Evolutionary conservation across 129 eudicot genomes (phyloP).

Genomic region (Flaveria brownii): DNA sequence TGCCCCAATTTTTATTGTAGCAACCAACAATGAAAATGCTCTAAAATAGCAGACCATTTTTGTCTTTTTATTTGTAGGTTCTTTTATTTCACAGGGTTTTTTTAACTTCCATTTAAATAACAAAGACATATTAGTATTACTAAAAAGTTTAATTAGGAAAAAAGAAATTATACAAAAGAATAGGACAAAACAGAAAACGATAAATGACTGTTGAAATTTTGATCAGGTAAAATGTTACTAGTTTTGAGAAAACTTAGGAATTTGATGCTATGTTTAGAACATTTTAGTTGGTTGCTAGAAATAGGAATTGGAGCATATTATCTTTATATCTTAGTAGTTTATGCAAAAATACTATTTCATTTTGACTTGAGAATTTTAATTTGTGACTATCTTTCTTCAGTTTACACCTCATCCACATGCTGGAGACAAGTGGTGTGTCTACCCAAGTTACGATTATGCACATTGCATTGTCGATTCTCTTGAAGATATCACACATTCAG

Average conservation of each 20-base stretch:
- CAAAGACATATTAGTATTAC: not conserved
- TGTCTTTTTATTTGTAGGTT: no score
- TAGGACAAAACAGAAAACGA: not conserved
- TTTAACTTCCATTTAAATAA: not conserved
- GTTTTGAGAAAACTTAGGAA: not conserved
- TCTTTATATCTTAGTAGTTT: conserved; percentile 13
- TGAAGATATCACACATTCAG: conserved; percentile 93
- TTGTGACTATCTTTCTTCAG: conserved; percentile 6
- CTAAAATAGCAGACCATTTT: not conserved
- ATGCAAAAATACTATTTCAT: not conserved
- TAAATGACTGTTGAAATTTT: not conserved
- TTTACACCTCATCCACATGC: conserved; percentile 48
- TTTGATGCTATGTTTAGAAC: not conserved
- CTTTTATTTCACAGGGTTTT: not conserved
- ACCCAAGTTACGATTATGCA: conserved; percentile 95
- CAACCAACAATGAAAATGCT: not conserved
- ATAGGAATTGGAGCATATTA: not conserved
- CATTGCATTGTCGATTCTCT: conserved; percentile 98
- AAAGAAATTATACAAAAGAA: not conserved
- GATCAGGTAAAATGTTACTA: not conserved
- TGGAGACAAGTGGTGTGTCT: conserved; percentile 96
- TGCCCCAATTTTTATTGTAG: not conserved
- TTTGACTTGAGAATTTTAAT: not conserved
- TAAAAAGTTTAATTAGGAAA: not conserved
- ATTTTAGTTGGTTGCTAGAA: not conserved